phyloP scores from a whole-genome alignment of 2,329 filamentous ascomycete genomes.

The Colletotrichum chrysophilum region DNA sequence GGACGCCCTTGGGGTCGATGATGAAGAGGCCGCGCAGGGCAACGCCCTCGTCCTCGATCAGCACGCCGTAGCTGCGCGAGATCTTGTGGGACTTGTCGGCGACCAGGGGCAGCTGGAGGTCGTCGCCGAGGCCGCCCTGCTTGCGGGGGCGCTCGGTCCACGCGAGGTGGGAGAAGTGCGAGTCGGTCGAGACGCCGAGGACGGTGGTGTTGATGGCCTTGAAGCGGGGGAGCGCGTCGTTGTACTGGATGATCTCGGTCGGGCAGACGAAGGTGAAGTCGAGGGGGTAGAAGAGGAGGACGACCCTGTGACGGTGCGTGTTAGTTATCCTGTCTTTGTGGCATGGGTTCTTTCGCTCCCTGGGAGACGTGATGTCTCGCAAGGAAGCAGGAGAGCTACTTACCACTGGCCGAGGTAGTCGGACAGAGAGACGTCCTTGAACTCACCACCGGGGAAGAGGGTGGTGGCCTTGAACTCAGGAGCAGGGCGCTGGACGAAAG shows the following conservation, averaged over 20 bases:
- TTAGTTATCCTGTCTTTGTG: background rate
- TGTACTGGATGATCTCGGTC: constrained; percentile 70
- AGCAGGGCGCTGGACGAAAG: constrained; percentile 54
- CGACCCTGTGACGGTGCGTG: constrained; percentile 49
- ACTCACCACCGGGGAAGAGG: constrained; percentile 52
- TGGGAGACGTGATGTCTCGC: background rate
- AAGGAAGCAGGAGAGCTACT: constrained; percentile 8
- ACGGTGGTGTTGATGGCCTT: constrained; percentile 62
- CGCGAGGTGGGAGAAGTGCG: constrained; percentile 60
- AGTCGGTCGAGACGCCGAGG: constrained; percentile 67
- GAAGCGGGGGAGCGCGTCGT: constrained; percentile 65
- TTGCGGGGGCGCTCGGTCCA: constrained; percentile 64
- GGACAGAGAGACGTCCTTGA: constrained; percentile 50
- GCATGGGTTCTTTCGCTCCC: background rate
- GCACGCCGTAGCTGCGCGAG: constrained; percentile 65
- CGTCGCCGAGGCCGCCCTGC: constrained; percentile 65
- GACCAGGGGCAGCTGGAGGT: constrained; percentile 65
- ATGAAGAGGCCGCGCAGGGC: constrained; percentile 69
- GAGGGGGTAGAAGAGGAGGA: constrained; percentile 71
- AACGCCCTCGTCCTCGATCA: constrained; percentile 68
- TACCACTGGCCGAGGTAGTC: constrained; percentile 55
- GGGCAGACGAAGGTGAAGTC: constrained; percentile 74
- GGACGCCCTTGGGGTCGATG: constrained; percentile 66
- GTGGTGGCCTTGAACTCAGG: constrained; percentile 55
- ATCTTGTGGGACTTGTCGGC: constrained; percentile 67